Base-by-base conservation (phyloP, 208 protist genomes). In the Acanthamoeba royreba region DNA sequence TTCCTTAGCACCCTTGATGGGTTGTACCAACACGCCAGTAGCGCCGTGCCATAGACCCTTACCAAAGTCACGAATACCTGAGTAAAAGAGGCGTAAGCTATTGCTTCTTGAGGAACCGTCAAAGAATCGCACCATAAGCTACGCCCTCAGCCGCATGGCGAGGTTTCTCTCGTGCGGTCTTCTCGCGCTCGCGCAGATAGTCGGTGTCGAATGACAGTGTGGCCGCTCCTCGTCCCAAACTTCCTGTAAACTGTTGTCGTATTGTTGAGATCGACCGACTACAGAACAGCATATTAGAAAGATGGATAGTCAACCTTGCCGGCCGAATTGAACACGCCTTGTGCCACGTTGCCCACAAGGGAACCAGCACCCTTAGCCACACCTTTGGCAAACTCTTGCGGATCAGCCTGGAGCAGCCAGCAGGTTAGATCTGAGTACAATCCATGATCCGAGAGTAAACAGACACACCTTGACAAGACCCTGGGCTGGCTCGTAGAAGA, bases 401-500 rank as follows among this genome's bases (percentile, higher is more conserved):
- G 95, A 28, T 53, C 77, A 45, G 81, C 81, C 94, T 92, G 58
- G 35, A 19, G 79, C 9, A 25, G 38, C 94, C 66, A 77, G 11
- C n/a, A n/a, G n/a, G n/a, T n/a, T n/a, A n/a, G n/a, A n/a, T n/a
- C n/a, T n/a, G n/a, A n/a, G n/a, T n/a, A n/a, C n/a, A n/a, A n/a
- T n/a, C n/a, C n/a, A n/a, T n/a, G n/a, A n/a, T n/a, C n/a, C n/a
- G n/a, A n/a, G 13, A 66, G 33, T 28, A 66, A 28, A 25, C 19
- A 66, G 22, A 66, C 55, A 66, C 5, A 86, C 52, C 66, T 93
- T 83, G 35, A 93, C 69, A 17, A 93, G 55, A 7, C 89, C 89
- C 66, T 93, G 58, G 33, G 92, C 90, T 1, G 95, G 95, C 79
- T 96, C 95, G 93, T 96, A 96, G 93, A 96, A 94, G 93, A 96